Evolutionary conservation across 768 basidiomycete species (phyloP).

Genomic region (Phylloporus sp.): DNA sequence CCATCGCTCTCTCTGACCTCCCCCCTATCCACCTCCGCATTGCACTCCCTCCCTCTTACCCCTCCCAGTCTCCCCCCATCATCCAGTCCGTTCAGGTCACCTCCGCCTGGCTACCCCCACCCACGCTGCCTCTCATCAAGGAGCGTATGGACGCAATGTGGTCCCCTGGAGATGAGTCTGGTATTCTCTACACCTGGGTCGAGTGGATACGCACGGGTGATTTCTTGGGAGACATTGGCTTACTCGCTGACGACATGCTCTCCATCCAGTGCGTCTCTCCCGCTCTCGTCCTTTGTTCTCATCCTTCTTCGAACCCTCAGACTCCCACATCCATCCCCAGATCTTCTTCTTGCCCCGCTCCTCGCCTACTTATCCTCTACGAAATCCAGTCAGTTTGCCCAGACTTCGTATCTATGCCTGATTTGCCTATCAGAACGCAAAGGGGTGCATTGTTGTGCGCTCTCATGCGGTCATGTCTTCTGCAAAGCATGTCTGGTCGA

Average conservation of each 20-base stretch:
- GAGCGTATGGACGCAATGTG: slow-evolving; percentile 50
- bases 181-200: slow-evolving; percentile 65
- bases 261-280: slow-evolving; percentile 27
- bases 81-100: slow-evolving; percentile 53
- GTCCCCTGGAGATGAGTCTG: slow-evolving; percentile 45
- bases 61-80: slow-evolving; percentile 47
- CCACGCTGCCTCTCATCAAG: slow-evolving; percentile 33
- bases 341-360: slow-evolving; percentile 46
- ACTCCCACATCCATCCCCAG: slow-evolving; percentile 56
- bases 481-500: slow-evolving; percentile 76
- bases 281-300: slow-evolving; percentile 29
- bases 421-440: slow-evolving; percentile 75
- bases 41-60: slow-evolving; percentile 52
- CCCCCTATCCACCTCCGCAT: slow-evolving; percentile 63
- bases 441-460: slow-evolving; percentile 68
- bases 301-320: slow-evolving; percentile 8
- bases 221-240: slow-evolving; percentile 48
- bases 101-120: slow-evolving; percentile 53
- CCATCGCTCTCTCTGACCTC: slow-evolving; percentile 44
- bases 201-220: slow-evolving; percentile 68
- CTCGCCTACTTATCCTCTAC: slow-evolving; percentile 45
- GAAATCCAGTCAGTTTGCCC: slow-evolving; percentile 53
- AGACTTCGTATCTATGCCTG: slow-evolving; percentile 64
- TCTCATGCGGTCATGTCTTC: slow-evolving; percentile 76
- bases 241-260: slow-evolving; percentile 31